Percentiles rank a stretch among this genome's conserved stretches.
phyloP scores from a whole-genome alignment of 2,329 filamentous ascomycete species.

The Zasmidium cellare region DNA sequence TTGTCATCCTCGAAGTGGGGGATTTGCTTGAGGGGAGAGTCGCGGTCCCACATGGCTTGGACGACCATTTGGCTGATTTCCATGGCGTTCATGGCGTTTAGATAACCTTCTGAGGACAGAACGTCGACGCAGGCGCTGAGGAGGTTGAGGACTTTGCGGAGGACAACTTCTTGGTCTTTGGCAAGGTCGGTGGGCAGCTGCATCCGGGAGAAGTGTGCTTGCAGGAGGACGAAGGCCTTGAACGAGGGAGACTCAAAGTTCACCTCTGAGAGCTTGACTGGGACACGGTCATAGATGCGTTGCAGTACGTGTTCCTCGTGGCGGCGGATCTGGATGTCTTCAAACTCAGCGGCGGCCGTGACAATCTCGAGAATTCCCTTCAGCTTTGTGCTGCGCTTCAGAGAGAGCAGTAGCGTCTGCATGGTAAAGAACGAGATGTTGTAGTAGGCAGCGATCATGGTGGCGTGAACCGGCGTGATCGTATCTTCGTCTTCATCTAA shows the following conservation, averaged over 20 bases:
- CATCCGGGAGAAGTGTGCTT: constrained; percentile 97
- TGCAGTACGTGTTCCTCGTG: constrained; percentile 87
- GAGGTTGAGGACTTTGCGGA: constrained; percentile 81
- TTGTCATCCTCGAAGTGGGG: constrained; percentile 86
- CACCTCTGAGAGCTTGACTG: constrained; percentile 89
- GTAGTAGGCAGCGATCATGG: constrained; percentile 98
- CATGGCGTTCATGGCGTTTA: constrained; percentile 98
- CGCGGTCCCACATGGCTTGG: constrained; percentile 98
- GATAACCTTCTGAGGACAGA: constrained; percentile 88
- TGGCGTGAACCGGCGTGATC: constrained; percentile 85
- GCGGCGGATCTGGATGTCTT: constrained; percentile 87
- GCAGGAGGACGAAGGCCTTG: constrained; percentile 95
- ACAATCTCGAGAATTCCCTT: constrained; percentile 97
- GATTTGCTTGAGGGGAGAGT: constrained; percentile 95
- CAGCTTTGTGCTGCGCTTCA: constrained; percentile 85
- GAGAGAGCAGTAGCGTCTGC: constrained; percentile 94
- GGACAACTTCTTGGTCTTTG: constrained; percentile 88
- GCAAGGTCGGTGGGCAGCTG: constrained; percentile 91
- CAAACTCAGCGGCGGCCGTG: constrained; percentile 94
- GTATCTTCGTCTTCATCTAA: constrained; percentile 85
- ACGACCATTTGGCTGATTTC: constrained; percentile 99
- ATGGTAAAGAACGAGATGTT: constrained; percentile 99
- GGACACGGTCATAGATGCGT: constrained; percentile 89
- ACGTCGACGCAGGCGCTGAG: constrained; percentile 93
- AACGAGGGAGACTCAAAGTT: constrained; percentile 94